These are phyloP conservation scores for Xylaria sp. DNA, from an alignment of 2,329 filamentous ascomycete genomes.

Conservation along the genomic window DNA sequence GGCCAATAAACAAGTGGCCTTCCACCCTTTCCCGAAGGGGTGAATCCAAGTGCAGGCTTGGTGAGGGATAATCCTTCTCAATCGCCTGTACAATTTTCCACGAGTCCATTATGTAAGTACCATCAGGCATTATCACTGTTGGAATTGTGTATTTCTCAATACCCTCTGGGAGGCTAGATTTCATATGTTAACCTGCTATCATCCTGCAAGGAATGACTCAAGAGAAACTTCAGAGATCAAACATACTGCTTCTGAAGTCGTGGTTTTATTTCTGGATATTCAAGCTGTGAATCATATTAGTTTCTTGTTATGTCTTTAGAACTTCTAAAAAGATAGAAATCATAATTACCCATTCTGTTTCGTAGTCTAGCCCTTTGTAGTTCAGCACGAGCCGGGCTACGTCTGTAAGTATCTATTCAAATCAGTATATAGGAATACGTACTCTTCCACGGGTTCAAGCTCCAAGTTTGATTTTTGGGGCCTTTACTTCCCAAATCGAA, in stretches of 20 bases:
- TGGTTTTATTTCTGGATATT: constrained; percentile 2
- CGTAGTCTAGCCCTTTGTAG: constrained; percentile 73
- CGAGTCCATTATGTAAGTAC: constrained; percentile 72
- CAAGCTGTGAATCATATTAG: not conserved
- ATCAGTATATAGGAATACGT: constrained; percentile 12
- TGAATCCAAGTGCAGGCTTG: constrained; percentile 67
- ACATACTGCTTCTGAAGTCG: not conserved
- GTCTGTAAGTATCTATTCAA: constrained; percentile 20
- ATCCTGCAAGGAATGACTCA: not conserved
- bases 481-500: constrained; percentile 70
- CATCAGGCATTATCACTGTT: constrained; percentile 55
- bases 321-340: not conserved
- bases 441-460: constrained; percentile 77
- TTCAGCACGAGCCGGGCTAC: constrained; percentile 72
- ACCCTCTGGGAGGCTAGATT: constrained; percentile 55
- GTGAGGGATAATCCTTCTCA: constrained; percentile 67
- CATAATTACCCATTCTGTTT: constrained; percentile 67
- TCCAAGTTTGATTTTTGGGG: constrained; percentile 62
- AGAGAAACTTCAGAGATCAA: too few relatives aligned
- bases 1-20: constrained; percentile 49
- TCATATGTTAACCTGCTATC: not conserved
- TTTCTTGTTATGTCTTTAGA: not conserved
- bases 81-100: constrained; percentile 66
- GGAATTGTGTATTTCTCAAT: constrained; percentile 45
- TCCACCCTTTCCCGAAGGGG: constrained; percentile 59